Conservation (phyloP, 1,284 basidiomycete species). For the Heterobasidion annosum region DNA sequence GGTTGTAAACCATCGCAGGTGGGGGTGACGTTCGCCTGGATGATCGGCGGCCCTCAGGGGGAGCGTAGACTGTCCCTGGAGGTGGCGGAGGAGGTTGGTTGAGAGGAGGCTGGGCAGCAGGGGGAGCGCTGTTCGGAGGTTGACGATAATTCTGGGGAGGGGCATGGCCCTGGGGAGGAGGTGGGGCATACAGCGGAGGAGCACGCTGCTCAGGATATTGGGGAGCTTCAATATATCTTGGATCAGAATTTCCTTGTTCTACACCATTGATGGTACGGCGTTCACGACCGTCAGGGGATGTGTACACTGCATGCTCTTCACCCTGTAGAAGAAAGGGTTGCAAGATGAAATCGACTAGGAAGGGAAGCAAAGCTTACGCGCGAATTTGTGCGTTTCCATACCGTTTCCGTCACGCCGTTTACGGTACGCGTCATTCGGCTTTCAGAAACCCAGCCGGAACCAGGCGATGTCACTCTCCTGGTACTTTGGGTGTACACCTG, state of each 20-base stretch:
- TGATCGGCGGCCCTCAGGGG: too few species aligned
- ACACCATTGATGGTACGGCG: slow-evolving; percentile 60
- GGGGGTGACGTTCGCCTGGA: not conserved
- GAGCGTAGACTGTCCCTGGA: not conserved
- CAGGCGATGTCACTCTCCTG: slow-evolving; percentile 11
- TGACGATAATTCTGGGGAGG: not conserved
- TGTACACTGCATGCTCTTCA: slow-evolving; percentile 60
- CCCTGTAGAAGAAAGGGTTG: slow-evolving; percentile 33
- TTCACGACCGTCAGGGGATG: slow-evolving; percentile 55
- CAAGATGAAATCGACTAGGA: slow-evolving; percentile 5
- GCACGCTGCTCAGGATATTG: not conserved
- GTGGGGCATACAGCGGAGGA: too few species aligned
- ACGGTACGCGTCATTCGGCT: slow-evolving; percentile 42
- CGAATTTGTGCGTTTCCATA: slow-evolving; percentile 46
- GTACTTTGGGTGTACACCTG: slow-evolving; percentile 15
- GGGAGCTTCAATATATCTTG: not conserved
- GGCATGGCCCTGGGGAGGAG: too few species aligned
- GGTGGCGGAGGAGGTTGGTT: not conserved
- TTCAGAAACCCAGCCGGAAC: slow-evolving; percentile 39
- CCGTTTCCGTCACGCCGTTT: slow-evolving; percentile 58
- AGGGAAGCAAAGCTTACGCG: slow-evolving; percentile 31
- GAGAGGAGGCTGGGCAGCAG: not conserved
- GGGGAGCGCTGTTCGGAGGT: not conserved
- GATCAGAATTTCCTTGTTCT: slow-evolving; percentile 31
- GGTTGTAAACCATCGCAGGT: not conserved